Evolutionary conservation across 192 early-diverging fungal genomes (phyloP).

Genomic region (Backusella parvicylindrica): DNA sequence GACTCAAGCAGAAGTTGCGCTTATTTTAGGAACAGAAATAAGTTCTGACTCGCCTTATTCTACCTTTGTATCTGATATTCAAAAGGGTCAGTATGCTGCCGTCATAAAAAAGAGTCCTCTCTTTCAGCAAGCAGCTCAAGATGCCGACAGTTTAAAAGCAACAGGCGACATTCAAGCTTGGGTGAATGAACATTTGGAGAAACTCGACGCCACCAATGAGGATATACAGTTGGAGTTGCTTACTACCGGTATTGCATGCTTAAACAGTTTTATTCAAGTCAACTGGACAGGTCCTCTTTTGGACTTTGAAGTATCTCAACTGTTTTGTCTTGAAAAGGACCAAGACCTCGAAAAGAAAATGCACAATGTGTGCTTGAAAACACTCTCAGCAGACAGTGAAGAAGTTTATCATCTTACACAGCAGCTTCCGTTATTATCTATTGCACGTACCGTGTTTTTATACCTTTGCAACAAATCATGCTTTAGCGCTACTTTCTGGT

Average conservation of each 20-base stretch:
- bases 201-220: neutral
- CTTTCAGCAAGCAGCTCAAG: neutral
- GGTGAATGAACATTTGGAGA: neutral
- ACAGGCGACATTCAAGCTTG: neutral
- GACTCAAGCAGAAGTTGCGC: neutral
- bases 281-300: slow-evolving; percentile 88
- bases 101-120: slow-evolving; percentile 1
- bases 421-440: slow-evolving; percentile 60
- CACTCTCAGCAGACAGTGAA: slow-evolving; percentile 77
- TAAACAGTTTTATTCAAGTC: slow-evolving; percentile 83
- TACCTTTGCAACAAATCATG: slow-evolving; percentile 19
- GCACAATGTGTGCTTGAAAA: slow-evolving; percentile 36
- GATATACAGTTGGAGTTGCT: slow-evolving; percentile 37
- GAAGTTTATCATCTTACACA: slow-evolving; percentile 78
- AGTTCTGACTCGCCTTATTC: neutral
- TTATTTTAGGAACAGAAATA: neutral
- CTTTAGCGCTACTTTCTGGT: slow-evolving; percentile 69
- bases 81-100: neutral
- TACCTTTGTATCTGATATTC: neutral
- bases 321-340: slow-evolving; percentile 52
- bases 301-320: slow-evolving; percentile 47
- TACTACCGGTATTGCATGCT: slow-evolving; percentile 59
- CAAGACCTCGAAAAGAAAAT: slow-evolving; percentile 26
- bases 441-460: slow-evolving; percentile 63
- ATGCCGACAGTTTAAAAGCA: neutral